Percentiles rank a stretch among this genome's conserved stretches.
These are phyloP conservation scores for Gossypium thurberi DNA, from an alignment of 345 rosid genomes.

Conservation along the genomic window DNA sequence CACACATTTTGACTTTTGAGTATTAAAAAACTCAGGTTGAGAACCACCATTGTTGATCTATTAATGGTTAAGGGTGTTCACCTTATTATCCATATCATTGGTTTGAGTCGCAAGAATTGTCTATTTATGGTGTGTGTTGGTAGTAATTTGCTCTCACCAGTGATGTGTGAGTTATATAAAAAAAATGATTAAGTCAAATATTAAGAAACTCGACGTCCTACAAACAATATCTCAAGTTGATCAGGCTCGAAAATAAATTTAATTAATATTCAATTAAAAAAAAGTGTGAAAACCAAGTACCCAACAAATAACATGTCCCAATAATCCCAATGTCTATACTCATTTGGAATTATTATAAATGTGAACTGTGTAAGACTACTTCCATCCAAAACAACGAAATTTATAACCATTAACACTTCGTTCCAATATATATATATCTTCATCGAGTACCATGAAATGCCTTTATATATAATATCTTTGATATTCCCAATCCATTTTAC, in stretches of 20 bases:
- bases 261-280: background rate
- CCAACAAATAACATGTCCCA: background rate
- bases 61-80: too few species aligned
- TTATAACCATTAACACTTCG: background rate
- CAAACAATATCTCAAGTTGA: too few species aligned
- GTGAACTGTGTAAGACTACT: background rate
- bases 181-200: accelerated
- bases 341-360: background rate
- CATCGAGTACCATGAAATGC: background rate
- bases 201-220: too few species aligned
- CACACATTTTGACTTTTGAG: too few species aligned
- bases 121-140: too few species aligned
- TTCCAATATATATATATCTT: background rate
- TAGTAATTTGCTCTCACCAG: too few species aligned
- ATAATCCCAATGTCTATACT: background rate
- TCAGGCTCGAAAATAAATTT: too few species aligned
- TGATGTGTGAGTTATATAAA: too few species aligned
- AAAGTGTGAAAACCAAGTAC: background rate
- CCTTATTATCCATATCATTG: accelerated
- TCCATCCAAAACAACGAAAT: background rate
- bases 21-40: too few species aligned
- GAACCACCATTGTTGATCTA: too few species aligned
- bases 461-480: background rate
- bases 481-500: too few species aligned
- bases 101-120: too few species aligned